phyloP scores from a whole-genome alignment of 192 early-diverging fungal genomes.

The Haplosporangium gracile region DNA sequence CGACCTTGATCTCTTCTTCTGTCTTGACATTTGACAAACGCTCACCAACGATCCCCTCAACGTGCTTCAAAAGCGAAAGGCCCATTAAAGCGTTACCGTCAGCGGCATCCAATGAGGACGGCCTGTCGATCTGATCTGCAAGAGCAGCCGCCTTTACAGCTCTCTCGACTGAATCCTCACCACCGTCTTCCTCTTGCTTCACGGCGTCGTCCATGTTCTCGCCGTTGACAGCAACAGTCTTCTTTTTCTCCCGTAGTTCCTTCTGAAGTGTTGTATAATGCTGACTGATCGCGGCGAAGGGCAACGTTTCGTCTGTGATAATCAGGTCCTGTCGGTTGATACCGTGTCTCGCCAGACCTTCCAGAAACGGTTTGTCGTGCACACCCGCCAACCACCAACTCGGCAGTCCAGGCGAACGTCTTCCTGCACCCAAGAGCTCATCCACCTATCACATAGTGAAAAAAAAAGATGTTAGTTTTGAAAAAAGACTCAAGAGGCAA shows the following conservation, averaged over 20 bases:
- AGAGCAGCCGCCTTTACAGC: conserved; percentile 10
- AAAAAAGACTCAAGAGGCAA: not conserved
- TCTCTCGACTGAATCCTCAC: conserved; percentile 15
- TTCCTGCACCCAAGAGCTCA: conserved; percentile 54
- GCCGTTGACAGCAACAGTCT: not conserved
- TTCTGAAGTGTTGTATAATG: conserved; percentile 27
- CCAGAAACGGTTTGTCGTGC: conserved; percentile 76
- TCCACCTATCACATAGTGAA: conserved; percentile 43
- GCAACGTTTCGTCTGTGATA: conserved; percentile 66
- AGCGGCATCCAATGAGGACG: not conserved
- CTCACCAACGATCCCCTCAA: not conserved
- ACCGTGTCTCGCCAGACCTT: conserved; percentile 80
- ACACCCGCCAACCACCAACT: conserved; percentile 82
- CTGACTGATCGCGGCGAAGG: conserved; percentile 61
- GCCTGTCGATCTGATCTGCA: not conserved
- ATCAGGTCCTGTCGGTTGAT: conserved; percentile 75
- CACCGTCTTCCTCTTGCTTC: not conserved
- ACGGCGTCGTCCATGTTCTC: not conserved
- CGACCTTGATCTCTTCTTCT: not conserved
- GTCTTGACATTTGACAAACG: not conserved
- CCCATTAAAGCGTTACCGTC: not conserved
- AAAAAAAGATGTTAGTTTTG: not conserved
- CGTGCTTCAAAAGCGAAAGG: not conserved
- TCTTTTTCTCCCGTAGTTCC: conserved; percentile 19
- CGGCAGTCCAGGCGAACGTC: conserved; percentile 68